A percentile compares a stretch with the other conserved stretches of the same genome.
Evolutionary conservation across 495 filamentous ascomycete species (phyloP).

Genomic region (Penicillium soppii): DNA sequence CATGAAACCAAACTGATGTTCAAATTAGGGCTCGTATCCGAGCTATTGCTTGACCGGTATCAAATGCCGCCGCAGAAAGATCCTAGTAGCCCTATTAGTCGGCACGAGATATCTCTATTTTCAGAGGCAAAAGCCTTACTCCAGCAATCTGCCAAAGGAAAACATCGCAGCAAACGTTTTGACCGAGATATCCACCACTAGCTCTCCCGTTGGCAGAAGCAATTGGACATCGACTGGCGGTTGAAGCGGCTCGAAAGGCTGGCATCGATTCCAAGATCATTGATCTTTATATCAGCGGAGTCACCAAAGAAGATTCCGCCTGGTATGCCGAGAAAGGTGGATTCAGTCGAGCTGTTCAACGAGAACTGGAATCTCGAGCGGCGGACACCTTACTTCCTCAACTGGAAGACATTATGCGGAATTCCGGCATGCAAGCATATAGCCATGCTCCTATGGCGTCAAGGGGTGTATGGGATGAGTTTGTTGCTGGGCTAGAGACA

Average conservation of each 20-base stretch:
- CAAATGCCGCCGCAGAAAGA: constrained; percentile 22
- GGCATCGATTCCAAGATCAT: constrained; percentile 20
- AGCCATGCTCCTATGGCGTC: constrained; percentile 20
- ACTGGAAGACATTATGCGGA: constrained; percentile 10
- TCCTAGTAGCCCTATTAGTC: constrained; percentile 22
- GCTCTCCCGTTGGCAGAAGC: constrained; percentile 28
- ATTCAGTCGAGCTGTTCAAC: constrained; percentile 8
- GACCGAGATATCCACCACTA: constrained; percentile 32
- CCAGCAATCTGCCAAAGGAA: constrained; percentile 1
- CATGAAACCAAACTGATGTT: background rate
- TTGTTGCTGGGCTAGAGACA: background rate
- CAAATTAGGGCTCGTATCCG: constrained; percentile 30
- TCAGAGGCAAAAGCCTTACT: constrained; percentile 20
- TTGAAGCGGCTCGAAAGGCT: constrained; percentile 17
- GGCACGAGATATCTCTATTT: constrained; percentile 31
- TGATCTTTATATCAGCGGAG: constrained; percentile 26
- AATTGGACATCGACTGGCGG: constrained; percentile 34
- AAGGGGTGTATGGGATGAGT: background rate
- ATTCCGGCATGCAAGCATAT: constrained; percentile 11
- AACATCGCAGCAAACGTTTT: constrained; percentile 26
- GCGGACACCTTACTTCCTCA: constrained; percentile 18
- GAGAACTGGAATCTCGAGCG: constrained; percentile 18
- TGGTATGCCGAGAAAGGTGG: constrained; percentile 30
- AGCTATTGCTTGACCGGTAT: constrained; percentile 38
- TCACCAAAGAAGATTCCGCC: constrained; percentile 26